Conservation (phyloP, 352 stramenopile species). For the Phytophthora crassamura region DNA sequence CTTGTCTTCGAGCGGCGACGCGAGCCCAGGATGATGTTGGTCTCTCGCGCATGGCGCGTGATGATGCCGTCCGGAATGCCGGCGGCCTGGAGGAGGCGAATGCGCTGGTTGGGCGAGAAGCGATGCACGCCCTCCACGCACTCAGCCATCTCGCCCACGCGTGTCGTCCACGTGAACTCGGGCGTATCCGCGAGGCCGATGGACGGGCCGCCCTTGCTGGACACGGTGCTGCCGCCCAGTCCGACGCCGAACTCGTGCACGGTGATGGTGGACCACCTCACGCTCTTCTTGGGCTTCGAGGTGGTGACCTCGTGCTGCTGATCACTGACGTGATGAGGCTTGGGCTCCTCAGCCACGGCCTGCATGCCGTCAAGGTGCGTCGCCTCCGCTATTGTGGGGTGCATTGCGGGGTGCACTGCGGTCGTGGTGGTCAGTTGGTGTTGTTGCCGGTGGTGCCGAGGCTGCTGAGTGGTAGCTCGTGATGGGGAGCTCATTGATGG, state of each 20-base stretch:
- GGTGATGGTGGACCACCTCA: conserved; percentile 52
- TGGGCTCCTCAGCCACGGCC: conserved; percentile 1
- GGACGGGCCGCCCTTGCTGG: conserved; percentile 61
- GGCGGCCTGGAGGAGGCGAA: conserved; percentile 58
- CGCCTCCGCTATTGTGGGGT: too few relatives aligned
- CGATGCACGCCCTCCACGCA: conserved; percentile 67
- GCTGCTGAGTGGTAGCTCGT: conserved; percentile 9
- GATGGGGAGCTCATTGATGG: conserved; percentile 17
- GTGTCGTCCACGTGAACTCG: conserved; percentile 77
- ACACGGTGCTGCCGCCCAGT: conserved; percentile 62
- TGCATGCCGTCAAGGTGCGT: neutral
- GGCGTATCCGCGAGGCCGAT: conserved; percentile 60
- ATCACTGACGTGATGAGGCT: conserved; percentile 2
- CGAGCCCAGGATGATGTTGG: conserved; percentile 73
- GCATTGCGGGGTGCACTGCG: neutral
- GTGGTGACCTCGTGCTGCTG: neutral
- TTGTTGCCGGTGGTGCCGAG: conserved; percentile 3
- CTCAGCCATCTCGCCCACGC: conserved; percentile 72
- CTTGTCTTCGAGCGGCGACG: conserved; percentile 44
- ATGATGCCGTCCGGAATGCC: conserved; percentile 74
- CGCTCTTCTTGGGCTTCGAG: conserved; percentile 33
- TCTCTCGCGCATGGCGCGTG: conserved; percentile 64
- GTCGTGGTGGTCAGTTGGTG: conserved; percentile 10
- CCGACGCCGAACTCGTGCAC: conserved; percentile 71
- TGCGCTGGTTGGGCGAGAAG: conserved; percentile 65